These are phyloP conservation scores for Teunomyces kruisii DNA, from an alignment of 805 yeast species.

Conservation along the genomic window DNA sequence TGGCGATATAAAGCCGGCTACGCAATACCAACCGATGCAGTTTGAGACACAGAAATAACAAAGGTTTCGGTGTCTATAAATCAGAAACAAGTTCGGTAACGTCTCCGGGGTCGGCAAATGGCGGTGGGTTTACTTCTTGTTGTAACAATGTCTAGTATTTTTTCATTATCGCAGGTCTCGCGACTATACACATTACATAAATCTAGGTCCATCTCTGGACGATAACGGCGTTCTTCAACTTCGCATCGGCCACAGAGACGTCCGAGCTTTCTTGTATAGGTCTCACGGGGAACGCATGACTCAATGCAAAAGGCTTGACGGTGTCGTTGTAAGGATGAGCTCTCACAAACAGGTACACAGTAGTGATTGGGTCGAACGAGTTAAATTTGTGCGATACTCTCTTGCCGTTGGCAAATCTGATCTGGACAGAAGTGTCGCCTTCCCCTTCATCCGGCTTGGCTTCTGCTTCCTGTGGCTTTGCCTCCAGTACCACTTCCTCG, in stretches of 20 bases:
- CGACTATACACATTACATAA: conserved; percentile 3
- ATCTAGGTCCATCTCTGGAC: conserved; percentile 73
- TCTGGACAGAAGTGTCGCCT: conserved; percentile 78
- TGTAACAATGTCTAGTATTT: not conserved
- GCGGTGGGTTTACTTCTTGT: not conserved
- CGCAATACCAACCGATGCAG: not conserved
- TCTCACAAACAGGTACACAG: conserved; percentile 66
- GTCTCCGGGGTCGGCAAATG: not conserved
- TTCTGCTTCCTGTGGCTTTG: conserved; percentile 8
- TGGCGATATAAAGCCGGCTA: not conserved
- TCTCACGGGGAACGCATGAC: conserved; percentile 80
- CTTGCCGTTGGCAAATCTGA: conserved; percentile 81
- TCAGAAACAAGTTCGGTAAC: not conserved
- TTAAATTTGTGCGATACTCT: conserved; percentile 64
- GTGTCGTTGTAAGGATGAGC: conserved; percentile 43
- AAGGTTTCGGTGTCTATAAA: not conserved
- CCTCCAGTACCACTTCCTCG: conserved; percentile 10
- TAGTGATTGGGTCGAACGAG: conserved; percentile 62
- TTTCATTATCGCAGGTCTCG: conserved; percentile 1
- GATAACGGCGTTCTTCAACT: conserved; percentile 78
- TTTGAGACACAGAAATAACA: not conserved
- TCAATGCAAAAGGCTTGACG: conserved; percentile 60
- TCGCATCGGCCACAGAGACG: conserved; percentile 68
- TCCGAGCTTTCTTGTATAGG: conserved; percentile 56
- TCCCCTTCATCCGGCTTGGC: conserved; percentile 18